Conservation (phyloP, 73 alveolate species). For the Paramecium primaurelia region DNA sequence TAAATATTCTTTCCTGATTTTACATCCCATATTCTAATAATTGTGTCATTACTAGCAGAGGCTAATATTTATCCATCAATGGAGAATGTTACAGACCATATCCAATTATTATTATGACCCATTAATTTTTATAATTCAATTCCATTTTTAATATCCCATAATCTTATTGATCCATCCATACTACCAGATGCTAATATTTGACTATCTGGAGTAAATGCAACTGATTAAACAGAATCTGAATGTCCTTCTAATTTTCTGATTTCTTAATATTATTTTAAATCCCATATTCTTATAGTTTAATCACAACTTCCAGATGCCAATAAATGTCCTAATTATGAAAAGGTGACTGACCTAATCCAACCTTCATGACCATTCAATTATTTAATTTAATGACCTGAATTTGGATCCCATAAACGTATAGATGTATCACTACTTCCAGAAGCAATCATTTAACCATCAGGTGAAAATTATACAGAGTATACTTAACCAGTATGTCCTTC, state of each 20-base stretch:
- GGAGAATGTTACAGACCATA: background rate
- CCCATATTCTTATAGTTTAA: background rate
- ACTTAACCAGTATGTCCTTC: background rate
- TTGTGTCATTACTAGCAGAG: background rate
- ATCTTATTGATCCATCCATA: background rate
- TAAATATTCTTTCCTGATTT: background rate
- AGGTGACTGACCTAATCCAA: background rate
- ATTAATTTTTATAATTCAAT: background rate
- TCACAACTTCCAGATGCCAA: background rate
- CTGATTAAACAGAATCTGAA: background rate
- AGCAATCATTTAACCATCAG: slow-evolving; percentile 30
- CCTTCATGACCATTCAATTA: background rate
- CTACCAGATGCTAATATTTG: background rate
- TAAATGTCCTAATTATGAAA: background rate
- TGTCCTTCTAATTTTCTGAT: background rate
- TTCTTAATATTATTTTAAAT: background rate
- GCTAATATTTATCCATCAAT: background rate
- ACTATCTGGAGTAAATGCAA: background rate
- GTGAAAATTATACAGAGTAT: background rate
- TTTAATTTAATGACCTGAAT: background rate
- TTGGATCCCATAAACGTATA: background rate
- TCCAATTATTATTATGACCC: background rate
- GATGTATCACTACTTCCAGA: background rate
- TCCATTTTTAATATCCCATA: slow-evolving; percentile 26
- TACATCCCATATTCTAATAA: background rate